Conservation (phyloP, 2,329 filamentous ascomycete genomes). For the Beauveria sp. region DNA sequence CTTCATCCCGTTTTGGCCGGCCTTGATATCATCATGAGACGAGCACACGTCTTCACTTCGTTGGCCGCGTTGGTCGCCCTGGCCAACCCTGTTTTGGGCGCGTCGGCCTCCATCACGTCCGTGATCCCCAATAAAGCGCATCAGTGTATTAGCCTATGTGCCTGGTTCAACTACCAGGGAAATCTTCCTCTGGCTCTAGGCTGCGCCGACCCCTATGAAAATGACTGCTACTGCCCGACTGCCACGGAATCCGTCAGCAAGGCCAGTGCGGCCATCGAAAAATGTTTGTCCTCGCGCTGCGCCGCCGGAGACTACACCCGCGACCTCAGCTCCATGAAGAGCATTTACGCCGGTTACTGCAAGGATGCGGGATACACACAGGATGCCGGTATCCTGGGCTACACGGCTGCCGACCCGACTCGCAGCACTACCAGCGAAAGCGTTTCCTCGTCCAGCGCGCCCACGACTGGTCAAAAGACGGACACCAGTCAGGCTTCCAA, state of each 20-base stretch:
- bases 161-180: slow-evolving; percentile 1
- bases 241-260: slow-evolving; percentile 15
- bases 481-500: slow-evolving; percentile 13
- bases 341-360: slow-evolving; percentile 21
- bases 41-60: neutral
- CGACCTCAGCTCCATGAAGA: slow-evolving; percentile 20
- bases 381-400: slow-evolving; percentile 19
- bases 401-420: slow-evolving; percentile 16
- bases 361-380: slow-evolving; percentile 21
- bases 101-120: neutral
- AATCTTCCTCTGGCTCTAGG: slow-evolving; percentile 19
- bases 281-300: slow-evolving; percentile 17
- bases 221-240: slow-evolving; percentile 21
- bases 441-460: neutral
- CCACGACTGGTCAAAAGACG: slow-evolving; percentile 9
- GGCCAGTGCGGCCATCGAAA: slow-evolving; percentile 17
- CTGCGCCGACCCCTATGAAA: slow-evolving; percentile 19
- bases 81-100: neutral
- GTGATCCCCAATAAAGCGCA: slow-evolving; percentile 2
- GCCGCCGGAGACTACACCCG: slow-evolving; percentile 17
- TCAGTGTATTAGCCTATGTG: neutral
- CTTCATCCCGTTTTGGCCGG: too few relatives aligned
- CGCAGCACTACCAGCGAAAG: slow-evolving; percentile 7
- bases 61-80: neutral
- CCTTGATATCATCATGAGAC: neutral